phyloP scores from a whole-genome alignment of 768 basidiomycete species.

The Termitomyces sp. region DNA sequence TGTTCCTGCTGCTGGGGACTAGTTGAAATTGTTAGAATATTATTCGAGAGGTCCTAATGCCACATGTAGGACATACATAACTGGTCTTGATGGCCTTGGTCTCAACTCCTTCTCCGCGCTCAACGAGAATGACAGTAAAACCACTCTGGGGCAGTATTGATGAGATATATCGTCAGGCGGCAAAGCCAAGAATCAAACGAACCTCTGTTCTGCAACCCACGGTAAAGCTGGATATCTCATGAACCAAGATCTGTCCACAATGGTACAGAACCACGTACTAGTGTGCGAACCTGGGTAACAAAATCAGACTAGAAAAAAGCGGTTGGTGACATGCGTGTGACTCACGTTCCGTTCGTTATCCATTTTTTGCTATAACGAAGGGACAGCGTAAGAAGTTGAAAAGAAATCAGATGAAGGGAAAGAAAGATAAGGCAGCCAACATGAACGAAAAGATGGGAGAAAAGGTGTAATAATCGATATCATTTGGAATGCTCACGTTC shows the following conservation, averaged over 20 bases:
- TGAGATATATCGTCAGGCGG: neutral
- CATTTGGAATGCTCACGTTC: constrained; percentile 25
- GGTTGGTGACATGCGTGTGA: constrained; percentile 2
- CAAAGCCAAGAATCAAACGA: neutral
- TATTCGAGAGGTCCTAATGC: neutral
- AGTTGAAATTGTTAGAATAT: neutral
- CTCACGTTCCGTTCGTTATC: constrained; percentile 72
- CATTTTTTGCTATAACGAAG: constrained; percentile 60
- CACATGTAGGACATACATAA: constrained; percentile 23
- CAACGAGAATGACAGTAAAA: constrained; percentile 82
- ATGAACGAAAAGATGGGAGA: neutral
- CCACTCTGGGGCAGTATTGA: constrained; percentile 34
- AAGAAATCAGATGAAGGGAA: neutral
- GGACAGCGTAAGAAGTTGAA: neutral
- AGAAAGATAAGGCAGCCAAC: neutral
- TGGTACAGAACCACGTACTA: constrained; percentile 27
- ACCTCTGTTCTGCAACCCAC: constrained; percentile 59
- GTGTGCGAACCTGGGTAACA: constrained; percentile 28
- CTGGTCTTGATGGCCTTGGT: constrained; percentile 82
- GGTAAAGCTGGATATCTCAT: constrained; percentile 41
- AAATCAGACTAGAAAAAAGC: neutral
- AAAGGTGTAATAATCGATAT: neutral
- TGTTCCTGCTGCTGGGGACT: constrained; percentile 78
- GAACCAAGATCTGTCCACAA: neutral
- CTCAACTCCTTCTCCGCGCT: constrained; percentile 75